These are phyloP conservation scores for Kalmusia sp. DNA, from an alignment of 2,329 filamentous ascomycete genomes.

Conservation along the genomic window DNA sequence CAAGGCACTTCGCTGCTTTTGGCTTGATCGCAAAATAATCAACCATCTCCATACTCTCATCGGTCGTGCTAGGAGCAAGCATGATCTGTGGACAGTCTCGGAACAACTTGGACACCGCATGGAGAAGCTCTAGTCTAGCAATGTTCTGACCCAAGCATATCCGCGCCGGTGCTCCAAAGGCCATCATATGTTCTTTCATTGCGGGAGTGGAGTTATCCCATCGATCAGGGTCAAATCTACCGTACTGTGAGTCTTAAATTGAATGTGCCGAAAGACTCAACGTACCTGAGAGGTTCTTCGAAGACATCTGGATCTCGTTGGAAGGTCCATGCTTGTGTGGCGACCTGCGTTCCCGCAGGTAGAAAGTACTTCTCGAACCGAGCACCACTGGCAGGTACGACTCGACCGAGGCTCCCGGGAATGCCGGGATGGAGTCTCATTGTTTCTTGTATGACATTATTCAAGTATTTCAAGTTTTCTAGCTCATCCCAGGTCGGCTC, in stretches of 20 bases:
- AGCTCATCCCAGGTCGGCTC: slow-evolving; percentile 31
- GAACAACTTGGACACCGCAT: not conserved
- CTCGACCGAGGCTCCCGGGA: slow-evolving; percentile 42
- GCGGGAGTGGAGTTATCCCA: too few relatives aligned
- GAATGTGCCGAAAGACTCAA: too few relatives aligned
- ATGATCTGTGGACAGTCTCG: not conserved
- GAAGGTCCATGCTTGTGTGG: slow-evolving; percentile 48
- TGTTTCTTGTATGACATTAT: slow-evolving; percentile 49
- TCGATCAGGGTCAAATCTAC: too few relatives aligned
- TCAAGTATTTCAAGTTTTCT: slow-evolving; percentile 36
- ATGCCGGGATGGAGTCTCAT: slow-evolving; percentile 46
- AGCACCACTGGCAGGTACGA: slow-evolving; percentile 41
- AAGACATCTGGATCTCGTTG: slow-evolving; percentile 42
- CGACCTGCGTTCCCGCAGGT: slow-evolving; percentile 44
- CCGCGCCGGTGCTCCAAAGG: not conserved
- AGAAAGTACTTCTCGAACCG: slow-evolving; percentile 43
- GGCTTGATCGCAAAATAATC: not conserved
- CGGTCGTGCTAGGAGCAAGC: not conserved
- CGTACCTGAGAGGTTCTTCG: slow-evolving; percentile 27
- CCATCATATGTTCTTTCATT: not conserved
- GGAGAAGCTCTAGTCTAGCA: not conserved
- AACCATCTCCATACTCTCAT: not conserved
- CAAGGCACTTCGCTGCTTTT: not conserved
- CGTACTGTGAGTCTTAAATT: too few relatives aligned
- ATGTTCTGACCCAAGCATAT: not conserved